phyloP scores from a whole-genome alignment of 495 filamentous ascomycete species.

The Neurospora cerealis region DNA sequence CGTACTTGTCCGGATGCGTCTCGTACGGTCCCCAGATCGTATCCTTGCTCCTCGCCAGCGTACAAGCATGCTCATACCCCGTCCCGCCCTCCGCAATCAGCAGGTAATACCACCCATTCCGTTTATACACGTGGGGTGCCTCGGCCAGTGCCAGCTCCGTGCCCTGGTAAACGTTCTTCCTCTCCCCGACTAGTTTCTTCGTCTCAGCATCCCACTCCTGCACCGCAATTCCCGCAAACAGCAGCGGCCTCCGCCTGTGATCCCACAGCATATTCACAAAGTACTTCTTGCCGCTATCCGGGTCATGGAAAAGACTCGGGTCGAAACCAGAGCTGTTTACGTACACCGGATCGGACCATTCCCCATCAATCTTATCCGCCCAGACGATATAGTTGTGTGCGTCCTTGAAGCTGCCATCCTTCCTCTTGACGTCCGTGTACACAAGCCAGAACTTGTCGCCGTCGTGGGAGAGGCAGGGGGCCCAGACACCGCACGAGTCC shows the following conservation, averaged over 20 bases:
- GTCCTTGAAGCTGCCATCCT: slow-evolving; percentile 46
- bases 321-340: slow-evolving; percentile 47
- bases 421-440: slow-evolving; percentile 47
- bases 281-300: slow-evolving; percentile 41
- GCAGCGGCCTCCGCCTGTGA: slow-evolving; percentile 35
- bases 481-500: slow-evolving; percentile 53
- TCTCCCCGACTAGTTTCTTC: slow-evolving; percentile 36
- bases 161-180: slow-evolving; percentile 44
- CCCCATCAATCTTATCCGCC: slow-evolving; percentile 36
- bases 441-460: slow-evolving; percentile 48
- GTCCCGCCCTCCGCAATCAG: slow-evolving; percentile 60
- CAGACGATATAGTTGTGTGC: slow-evolving; percentile 45
- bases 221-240: slow-evolving; percentile 38
- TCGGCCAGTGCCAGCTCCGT: slow-evolving; percentile 47
- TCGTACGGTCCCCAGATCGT: slow-evolving; percentile 54
- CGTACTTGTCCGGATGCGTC: slow-evolving; percentile 37
- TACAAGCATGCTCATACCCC: slow-evolving; percentile 44
- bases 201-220: slow-evolving; percentile 37
- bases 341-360: slow-evolving; percentile 48
- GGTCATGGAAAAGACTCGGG: slow-evolving; percentile 49
- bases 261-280: slow-evolving; percentile 47
- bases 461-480: slow-evolving; percentile 50
- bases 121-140: slow-evolving; percentile 54
- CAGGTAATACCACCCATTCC: slow-evolving; percentile 57
- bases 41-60: slow-evolving; percentile 41